phyloP scores from a whole-genome alignment of 2,329 filamentous ascomycete species.

The Aspergillus ibericus region DNA sequence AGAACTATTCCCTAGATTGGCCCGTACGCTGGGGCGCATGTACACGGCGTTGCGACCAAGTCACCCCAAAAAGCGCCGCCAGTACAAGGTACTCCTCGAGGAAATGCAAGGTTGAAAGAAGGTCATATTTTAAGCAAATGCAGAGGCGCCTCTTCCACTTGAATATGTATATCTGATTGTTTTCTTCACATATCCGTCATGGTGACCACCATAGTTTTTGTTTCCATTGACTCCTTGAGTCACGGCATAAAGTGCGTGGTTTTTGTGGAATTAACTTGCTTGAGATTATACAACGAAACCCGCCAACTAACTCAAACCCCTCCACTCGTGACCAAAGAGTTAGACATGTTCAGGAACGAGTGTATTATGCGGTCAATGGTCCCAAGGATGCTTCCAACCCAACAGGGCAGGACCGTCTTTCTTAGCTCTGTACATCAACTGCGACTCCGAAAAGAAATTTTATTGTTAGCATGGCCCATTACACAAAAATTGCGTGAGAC shows the following conservation, averaged over 20 bases:
- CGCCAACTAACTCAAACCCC: not conserved
- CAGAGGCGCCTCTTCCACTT: not conserved
- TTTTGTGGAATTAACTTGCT: not conserved
- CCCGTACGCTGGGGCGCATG: constrained; percentile 63
- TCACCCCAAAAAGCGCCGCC: constrained; percentile 74
- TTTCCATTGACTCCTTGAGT: not conserved
- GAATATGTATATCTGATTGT: not conserved
- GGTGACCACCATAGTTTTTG: not conserved
- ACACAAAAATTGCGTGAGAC: not conserved
- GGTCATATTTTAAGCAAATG: not conserved
- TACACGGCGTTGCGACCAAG: constrained; percentile 59
- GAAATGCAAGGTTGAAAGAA: constrained; percentile 51
- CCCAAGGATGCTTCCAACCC: constrained; percentile 96
- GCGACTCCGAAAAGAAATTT: constrained; percentile 9
- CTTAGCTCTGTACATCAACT: constrained; percentile 96
- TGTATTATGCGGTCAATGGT: constrained; percentile 62
- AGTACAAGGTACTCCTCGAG: constrained; percentile 80
- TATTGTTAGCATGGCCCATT: constrained; percentile 18
- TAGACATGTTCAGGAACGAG: not conserved
- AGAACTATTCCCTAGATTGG: constrained; percentile 67
- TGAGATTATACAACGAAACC: not conserved
- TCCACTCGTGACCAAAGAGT: not conserved
- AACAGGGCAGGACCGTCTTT: constrained; percentile 89
- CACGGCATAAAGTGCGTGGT: not conserved
- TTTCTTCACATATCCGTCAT: not conserved